Conservation (phyloP, 1,284 basidiomycete species). For the Boletus sp. region DNA sequence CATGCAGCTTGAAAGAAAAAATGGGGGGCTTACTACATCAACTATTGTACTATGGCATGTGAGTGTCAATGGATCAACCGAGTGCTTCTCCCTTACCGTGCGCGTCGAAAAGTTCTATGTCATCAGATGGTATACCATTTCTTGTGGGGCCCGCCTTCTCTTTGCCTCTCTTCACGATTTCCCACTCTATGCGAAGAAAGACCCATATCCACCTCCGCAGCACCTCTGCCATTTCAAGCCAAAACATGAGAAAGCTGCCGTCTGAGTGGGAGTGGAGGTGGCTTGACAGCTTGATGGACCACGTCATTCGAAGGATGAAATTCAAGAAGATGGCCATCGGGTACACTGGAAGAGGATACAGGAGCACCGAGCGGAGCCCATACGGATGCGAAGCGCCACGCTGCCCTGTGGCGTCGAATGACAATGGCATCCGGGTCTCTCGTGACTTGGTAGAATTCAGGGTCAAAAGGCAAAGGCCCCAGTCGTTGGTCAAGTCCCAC, state of each 20-base stretch:
- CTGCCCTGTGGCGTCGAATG: conserved; percentile 24
- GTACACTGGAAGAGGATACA: conserved; percentile 83
- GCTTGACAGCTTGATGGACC: conserved; percentile 88
- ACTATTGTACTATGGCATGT: background rate
- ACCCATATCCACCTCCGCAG: conserved; percentile 95
- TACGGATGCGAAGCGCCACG: conserved; percentile 45
- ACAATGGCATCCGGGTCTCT: conserved; percentile 9
- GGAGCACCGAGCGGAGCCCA: conserved; percentile 67
- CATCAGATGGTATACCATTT: conserved; percentile 8
- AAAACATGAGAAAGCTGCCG: conserved; percentile 82
- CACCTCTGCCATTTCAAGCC: conserved; percentile 89
- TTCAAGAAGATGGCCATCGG: conserved; percentile 83
- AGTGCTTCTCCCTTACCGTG: conserved; percentile 14
- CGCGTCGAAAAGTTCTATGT: conserved; percentile 18
- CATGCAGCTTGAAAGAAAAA: background rate
- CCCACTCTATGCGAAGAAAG: conserved; percentile 95
- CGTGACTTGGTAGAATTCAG: conserved; percentile 27
- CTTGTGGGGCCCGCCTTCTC: conserved; percentile 15
- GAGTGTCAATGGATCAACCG: conserved; percentile 13
- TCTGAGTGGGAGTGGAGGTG: conserved; percentile 84
- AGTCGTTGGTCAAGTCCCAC: conserved; percentile 99
- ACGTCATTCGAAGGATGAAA: conserved; percentile 88
- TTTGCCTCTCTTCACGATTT: conserved; percentile 60
- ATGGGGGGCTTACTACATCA: conserved; percentile 14
- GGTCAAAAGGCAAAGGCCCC: conserved; percentile 83